Base-by-base conservation (phyloP, 1,284 basidiomycete genomes). In the Ganoderma leucocontextum region DNA sequence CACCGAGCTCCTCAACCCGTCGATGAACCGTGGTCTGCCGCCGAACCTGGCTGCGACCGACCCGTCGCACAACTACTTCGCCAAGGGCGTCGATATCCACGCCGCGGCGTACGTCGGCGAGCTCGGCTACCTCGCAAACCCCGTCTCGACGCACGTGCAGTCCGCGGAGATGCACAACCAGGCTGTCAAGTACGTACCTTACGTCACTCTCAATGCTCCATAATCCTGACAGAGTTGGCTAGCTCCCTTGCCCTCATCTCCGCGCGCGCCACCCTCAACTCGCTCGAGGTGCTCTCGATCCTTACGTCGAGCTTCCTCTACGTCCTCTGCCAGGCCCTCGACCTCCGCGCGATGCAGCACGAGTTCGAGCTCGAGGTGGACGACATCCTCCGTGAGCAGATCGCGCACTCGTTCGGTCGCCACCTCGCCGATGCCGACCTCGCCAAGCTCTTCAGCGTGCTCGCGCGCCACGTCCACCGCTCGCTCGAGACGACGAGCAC, bases 81-180 rank as follows among this genome's bases (percentile, higher is more conserved):
- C 85, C 47, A 97, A 97, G 80, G 95, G 95, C 6, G 81, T 95
- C 63, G 95, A 97, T 77, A 96, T 96, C 71, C 93, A 91, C 44
- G 87, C 88, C 13, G 94, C 94, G 1, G 89, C 94, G 0, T 95
- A 95, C 75, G 87, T 91, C 4, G 87, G 90, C 39, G 95, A 96
- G 80, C 85, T 96, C 38, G 94, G 94, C 22, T 91, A 87, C 78
- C 87, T 95, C 22, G 94, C 94, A 3, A 91, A 88, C 77, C 94
- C 95, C 0, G 94, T 96, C 1, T 92, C 91, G 12, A 95, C 94
- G 4, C 93, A 94, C 76, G 89, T 95, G 38, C 93, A 95, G 75
- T 91, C 90, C 4, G 93, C 93, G 0, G 94, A 95, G 80, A 93
- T 95, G 91, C 92, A 95, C 75, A 96, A 95, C 76, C 94, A 95